These are phyloP conservation scores for Spathaspora sp. DNA, from an alignment of 1,139 yeast genomes.

Conservation along the genomic window DNA sequence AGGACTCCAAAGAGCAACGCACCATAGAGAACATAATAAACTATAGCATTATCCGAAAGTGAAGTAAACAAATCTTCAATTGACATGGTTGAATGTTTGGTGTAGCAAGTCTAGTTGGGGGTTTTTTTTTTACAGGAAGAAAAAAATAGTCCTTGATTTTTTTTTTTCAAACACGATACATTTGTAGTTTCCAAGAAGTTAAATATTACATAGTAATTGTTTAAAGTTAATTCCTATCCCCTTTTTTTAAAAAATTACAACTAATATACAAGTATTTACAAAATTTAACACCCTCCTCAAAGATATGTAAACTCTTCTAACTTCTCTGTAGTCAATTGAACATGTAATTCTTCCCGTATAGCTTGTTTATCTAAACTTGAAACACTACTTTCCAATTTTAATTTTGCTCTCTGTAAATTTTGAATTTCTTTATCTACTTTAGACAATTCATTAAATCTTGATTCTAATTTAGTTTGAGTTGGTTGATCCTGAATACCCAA, in stretches of 20 bases:
- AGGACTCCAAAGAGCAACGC: constrained; percentile 52
- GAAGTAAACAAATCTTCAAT: constrained; percentile 16
- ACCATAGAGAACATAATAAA: constrained; percentile 26
- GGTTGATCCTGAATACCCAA: constrained; percentile 23
- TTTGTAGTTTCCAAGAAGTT: neutral
- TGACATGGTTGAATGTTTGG: constrained; percentile 14
- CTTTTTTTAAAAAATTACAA: constrained; percentile 1
- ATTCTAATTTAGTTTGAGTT: constrained; percentile 22
- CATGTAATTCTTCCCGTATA: constrained; percentile 35
- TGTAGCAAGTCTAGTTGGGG: too few relatives aligned
- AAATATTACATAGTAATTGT: neutral
- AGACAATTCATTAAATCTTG: constrained; percentile 19
- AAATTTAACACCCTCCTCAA: constrained; percentile 11
- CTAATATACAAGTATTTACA: constrained; percentile 3
- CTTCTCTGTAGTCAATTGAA: constrained; percentile 39
- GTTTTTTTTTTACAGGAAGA: too few relatives aligned
- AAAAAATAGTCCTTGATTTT: neutral
- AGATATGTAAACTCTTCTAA: constrained; percentile 42
- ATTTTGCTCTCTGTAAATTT: constrained; percentile 24
- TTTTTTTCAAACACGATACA: neutral
- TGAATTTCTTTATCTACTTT: constrained; percentile 26
- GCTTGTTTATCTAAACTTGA: constrained; percentile 29
- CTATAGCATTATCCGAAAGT: constrained; percentile 18
- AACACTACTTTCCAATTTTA: constrained; percentile 23
- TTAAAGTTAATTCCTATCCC: neutral